Base-by-base conservation (phyloP, 768 basidiomycete species). In the Podaxis sp. region DNA sequence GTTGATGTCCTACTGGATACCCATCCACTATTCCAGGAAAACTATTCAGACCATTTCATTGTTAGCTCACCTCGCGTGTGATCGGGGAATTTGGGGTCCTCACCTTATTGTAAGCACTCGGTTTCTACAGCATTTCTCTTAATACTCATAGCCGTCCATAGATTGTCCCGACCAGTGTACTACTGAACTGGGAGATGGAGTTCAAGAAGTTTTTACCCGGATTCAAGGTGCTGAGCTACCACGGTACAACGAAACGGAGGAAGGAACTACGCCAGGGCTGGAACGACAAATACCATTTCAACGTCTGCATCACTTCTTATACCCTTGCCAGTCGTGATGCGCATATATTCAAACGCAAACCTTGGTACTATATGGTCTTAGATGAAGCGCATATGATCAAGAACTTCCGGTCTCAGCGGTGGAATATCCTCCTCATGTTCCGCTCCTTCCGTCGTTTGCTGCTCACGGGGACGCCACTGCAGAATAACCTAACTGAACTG, bases 311-410 rank as follows among this genome's bases (percentile, higher is more conserved):
- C 71, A 97, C 94, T 0, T 95, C 93, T 16, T 97, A 97, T 70
- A 89, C 93, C 4, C 83, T 96, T 27, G 94, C 93, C n/a, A 88
- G 91, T 68, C 86, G 90, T 40, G 94, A 97, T 70, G 88, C 91
- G 55, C 86, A 91, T 67, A 89, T 95, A 16, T 94, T 96, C 78
- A 92, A 92, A 72, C 86, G 95, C 46, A 95, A 93, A 74, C 78
- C 84, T 52, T 96, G 95, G 95, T 93, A 94, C 69, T 97, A 97
- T 67, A 91, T 97, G 89, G 86, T 97, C 57, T 85, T 97, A 4
- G 94, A 97, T 70, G 94, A 97, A 73, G 95, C 94, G 5, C 94
- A 97, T 69, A 96, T 95, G 86, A 95, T 97, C 85, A 95, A 95
- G 76, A 97, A 97, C 71, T 96, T 95, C 77, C 87, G 88, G 69